phyloP scores from a whole-genome alignment of 2,329 filamentous ascomycete species.

The Lanzia echinophila region DNA sequence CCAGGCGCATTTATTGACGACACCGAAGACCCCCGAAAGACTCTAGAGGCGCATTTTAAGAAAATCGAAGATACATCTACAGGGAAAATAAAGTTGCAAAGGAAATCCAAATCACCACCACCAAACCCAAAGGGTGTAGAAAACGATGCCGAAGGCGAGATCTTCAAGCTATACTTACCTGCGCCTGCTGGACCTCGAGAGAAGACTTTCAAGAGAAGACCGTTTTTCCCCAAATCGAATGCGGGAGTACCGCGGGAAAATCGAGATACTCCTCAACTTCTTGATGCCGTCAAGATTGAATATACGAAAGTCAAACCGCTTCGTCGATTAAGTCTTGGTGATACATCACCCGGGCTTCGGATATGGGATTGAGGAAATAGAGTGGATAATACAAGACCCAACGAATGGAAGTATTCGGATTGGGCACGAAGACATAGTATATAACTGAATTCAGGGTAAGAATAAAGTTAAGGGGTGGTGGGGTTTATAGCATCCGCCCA shows the following conservation, averaged over 20 bases:
- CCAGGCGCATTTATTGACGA: slow-evolving; percentile 16
- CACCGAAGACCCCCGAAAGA: slow-evolving; percentile 13
- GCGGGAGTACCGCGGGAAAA: background rate
- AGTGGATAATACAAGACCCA: background rate
- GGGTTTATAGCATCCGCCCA: background rate
- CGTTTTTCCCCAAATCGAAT: background rate
- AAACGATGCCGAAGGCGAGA: background rate
- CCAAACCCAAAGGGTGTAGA: background rate
- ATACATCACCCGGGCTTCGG: slow-evolving; percentile 16
- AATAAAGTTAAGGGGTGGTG: background rate
- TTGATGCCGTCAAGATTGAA: background rate
- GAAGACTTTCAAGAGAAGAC: background rate
- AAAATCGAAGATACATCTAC: slow-evolving; percentile 14
- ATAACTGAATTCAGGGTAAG: background rate
- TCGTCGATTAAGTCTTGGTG: slow-evolving; percentile 22
- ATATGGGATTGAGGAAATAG: slow-evolving; percentile 12
- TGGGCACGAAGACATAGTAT: background rate
- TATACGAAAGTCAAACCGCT: slow-evolving; percentile 4
- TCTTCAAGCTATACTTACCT: background rate
- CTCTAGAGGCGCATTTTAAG: slow-evolving; percentile 18
- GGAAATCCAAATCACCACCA: background rate
- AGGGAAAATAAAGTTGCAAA: background rate
- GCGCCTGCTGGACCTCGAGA: background rate
- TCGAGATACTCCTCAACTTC: slow-evolving; percentile 1
- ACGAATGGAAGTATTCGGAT: background rate